These are phyloP conservation scores for Forsythia viridissima DNA, from an alignment of 257 asterid species.

Conservation along the genomic window DNA sequence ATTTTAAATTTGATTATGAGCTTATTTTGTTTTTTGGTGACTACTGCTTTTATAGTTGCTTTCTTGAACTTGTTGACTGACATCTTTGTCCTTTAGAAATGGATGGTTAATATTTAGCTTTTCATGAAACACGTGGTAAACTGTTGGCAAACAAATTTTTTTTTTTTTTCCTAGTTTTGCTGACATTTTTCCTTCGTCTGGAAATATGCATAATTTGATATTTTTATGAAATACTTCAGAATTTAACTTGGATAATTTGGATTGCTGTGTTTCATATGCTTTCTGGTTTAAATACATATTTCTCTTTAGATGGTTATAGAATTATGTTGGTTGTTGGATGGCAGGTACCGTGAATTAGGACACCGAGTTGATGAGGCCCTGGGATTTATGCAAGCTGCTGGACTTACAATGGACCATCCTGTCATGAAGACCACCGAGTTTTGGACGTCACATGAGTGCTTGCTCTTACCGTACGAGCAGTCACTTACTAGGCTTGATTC, in stretches of 20 bases:
- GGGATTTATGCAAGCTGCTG: conserved; percentile 12
- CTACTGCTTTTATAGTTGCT: background rate
- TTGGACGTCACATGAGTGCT: conserved; percentile 5
- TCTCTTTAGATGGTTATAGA: background rate
- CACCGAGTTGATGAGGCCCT: conserved; percentile 9
- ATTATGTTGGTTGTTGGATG: background rate
- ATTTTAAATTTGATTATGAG: background rate
- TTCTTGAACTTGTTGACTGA: background rate
- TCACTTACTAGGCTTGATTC: conserved; percentile 7
- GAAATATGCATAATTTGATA: background rate
- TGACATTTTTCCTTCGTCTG: background rate
- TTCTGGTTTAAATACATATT: background rate
- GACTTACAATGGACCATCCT: conserved; percentile 1
- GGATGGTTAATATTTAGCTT: background rate
- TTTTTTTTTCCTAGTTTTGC: background rate
- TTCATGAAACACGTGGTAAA: background rate
- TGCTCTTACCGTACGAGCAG: background rate
- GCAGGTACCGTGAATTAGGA: background rate
- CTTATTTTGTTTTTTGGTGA: background rate
- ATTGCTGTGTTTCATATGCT: background rate
- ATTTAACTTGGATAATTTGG: background rate
- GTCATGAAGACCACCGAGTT: conserved; percentile 2
- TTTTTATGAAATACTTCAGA: background rate
- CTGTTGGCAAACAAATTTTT: background rate
- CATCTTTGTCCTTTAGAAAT: background rate